A percentile compares a stretch with the other conserved stretches of the same genome.
Evolutionary conservation across 2,329 filamentous ascomycete species (phyloP).

Genomic region (Venturia aucupariae): DNA sequence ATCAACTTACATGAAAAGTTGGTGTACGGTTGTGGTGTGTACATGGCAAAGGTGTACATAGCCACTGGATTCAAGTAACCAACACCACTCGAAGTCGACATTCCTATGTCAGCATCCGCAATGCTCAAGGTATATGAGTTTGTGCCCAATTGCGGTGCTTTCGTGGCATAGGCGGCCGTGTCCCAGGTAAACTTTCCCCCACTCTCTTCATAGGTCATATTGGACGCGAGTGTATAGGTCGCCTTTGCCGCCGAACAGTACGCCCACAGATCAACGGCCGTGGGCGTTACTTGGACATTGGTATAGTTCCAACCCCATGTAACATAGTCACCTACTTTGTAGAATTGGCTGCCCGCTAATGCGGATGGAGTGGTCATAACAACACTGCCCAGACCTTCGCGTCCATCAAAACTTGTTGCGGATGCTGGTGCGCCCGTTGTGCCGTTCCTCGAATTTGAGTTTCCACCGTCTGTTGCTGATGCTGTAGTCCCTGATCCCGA

Average conservation of each 20-base stretch:
- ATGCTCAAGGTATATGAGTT: conserved; percentile 57
- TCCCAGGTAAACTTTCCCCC: conserved; percentile 50
- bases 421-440: background rate
- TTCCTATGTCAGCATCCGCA: conserved; percentile 47
- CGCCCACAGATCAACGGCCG: conserved; percentile 52
- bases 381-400: conserved; percentile 49
- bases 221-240: conserved; percentile 53
- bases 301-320: conserved; percentile 65
- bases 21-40: conserved; percentile 43
- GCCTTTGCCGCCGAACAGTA: conserved; percentile 49
- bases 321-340: conserved; percentile 54
- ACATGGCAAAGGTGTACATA: conserved; percentile 54
- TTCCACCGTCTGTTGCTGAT: background rate
- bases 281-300: conserved; percentile 49
- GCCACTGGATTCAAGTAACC: conserved; percentile 47
- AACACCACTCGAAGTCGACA: conserved; percentile 38
- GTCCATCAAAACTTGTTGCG: conserved; percentile 38
- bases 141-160: conserved; percentile 39
- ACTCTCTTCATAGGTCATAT: conserved; percentile 46
- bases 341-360: conserved; percentile 44
- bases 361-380: conserved; percentile 51
- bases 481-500: background rate
- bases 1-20: conserved; percentile 37
- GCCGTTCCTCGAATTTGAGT: background rate
- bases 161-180: conserved; percentile 42